These are phyloP conservation scores for Sergeia podlipaevii DNA, from an alignment of 208 protist species.

Conservation along the genomic window DNA sequence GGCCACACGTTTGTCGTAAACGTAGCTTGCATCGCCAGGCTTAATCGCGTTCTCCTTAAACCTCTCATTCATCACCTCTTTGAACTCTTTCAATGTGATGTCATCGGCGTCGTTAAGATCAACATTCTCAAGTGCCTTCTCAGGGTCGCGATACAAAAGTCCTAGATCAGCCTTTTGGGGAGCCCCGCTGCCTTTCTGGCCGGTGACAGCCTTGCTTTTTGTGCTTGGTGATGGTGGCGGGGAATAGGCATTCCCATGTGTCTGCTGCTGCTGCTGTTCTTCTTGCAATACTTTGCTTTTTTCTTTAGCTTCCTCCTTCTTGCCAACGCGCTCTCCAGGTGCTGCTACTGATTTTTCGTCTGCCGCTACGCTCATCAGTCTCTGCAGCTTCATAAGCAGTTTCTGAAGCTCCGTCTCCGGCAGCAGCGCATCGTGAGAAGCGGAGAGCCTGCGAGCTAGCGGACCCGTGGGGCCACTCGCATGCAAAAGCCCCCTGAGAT, in stretches of 20 bases:
- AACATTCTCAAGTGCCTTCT: slow-evolving; percentile 79
- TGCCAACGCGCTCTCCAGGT: neutral
- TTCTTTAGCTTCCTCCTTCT: neutral
- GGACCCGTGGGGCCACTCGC: slow-evolving; percentile 26
- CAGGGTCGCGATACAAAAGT: slow-evolving; percentile 85
- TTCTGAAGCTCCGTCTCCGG: slow-evolving; percentile 52
- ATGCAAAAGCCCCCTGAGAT: slow-evolving; percentile 24
- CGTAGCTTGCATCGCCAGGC: slow-evolving; percentile 79
- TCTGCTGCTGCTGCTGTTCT: neutral
- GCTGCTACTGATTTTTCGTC: neutral
- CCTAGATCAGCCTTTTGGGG: slow-evolving; percentile 88
- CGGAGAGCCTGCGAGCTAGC: slow-evolving; percentile 47
- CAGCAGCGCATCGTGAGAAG: slow-evolving; percentile 56
- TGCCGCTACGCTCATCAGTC: slow-evolving; percentile 16
- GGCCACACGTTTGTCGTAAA: slow-evolving; percentile 84
- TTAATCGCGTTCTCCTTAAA: slow-evolving; percentile 67
- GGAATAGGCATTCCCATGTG: neutral
- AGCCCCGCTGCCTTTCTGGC: no score
- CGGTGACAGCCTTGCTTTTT: no score
- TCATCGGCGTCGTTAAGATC: slow-evolving; percentile 90
- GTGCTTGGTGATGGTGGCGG: neutral
- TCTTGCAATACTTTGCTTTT: no score
- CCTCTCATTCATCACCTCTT: slow-evolving; percentile 80
- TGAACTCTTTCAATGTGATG: slow-evolving; percentile 84
- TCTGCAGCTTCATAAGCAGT: slow-evolving; percentile 61